phyloP scores from a whole-genome alignment of 352 stramenopile genomes.

The Pythium phragmiticola region DNA sequence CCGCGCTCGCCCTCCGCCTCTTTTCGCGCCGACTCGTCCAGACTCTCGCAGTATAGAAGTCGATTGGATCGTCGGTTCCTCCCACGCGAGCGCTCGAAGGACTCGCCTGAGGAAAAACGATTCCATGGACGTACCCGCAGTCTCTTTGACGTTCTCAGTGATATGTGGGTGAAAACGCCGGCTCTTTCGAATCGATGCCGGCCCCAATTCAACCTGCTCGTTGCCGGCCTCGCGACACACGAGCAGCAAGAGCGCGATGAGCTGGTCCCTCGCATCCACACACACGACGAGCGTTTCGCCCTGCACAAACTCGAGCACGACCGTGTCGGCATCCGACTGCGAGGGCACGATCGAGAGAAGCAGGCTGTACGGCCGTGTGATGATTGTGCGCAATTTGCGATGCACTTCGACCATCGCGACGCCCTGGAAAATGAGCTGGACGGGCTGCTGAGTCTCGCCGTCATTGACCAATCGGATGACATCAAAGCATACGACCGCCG shows the following conservation, averaged over 20 bases:
- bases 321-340: slow-evolving; percentile 51
- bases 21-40: background rate
- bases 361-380: slow-evolving; percentile 54
- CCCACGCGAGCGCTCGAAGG: slow-evolving; percentile 28
- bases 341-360: slow-evolving; percentile 52
- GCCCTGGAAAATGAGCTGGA: slow-evolving; percentile 69
- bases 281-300: slow-evolving; percentile 54
- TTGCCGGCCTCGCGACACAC: slow-evolving; percentile 56
- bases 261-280: slow-evolving; percentile 55
- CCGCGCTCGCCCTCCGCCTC: background rate
- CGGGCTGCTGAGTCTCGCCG: slow-evolving; percentile 42
- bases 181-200: slow-evolving; percentile 45
- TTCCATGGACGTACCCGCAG: slow-evolving; percentile 36
- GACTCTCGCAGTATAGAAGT: slow-evolving; percentile 1
- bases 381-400: slow-evolving; percentile 50
- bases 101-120: slow-evolving; percentile 60
- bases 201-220: slow-evolving; percentile 47
- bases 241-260: slow-evolving; percentile 64
- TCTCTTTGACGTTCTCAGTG: slow-evolving; percentile 28
- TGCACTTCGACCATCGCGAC: slow-evolving; percentile 62
- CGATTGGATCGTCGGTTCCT: background rate
- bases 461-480: slow-evolving; percentile 49
- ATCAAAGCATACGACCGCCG: slow-evolving; percentile 65
- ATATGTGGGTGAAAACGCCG: slow-evolving; percentile 63
- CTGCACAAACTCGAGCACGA: slow-evolving; percentile 67